phyloP scores from a whole-genome alignment of 1,139 yeast species.

The Lodderomyces theae region DNA sequence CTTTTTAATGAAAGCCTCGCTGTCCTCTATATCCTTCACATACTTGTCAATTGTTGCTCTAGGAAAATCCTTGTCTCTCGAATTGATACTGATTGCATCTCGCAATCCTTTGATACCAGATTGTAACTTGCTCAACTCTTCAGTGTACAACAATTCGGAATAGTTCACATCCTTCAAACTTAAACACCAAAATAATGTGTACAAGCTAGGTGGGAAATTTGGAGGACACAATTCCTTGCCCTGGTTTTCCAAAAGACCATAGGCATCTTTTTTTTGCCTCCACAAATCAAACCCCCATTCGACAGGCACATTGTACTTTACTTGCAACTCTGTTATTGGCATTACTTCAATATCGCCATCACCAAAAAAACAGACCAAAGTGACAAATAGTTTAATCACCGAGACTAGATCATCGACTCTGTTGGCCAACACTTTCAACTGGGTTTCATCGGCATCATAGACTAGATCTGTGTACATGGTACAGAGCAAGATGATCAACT shows the following conservation, averaged over 20 bases:
- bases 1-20: constrained; percentile 22
- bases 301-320: constrained; percentile 51
- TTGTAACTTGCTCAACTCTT: constrained; percentile 41
- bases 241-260: constrained; percentile 11
- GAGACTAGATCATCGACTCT: constrained; percentile 70
- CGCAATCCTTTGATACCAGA: constrained; percentile 31
- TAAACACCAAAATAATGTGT: constrained; percentile 69
- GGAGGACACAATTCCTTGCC: constrained; percentile 3
- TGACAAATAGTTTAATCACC: constrained; percentile 62
- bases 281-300: constrained; percentile 79
- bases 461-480: constrained; percentile 46
- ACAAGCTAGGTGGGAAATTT: constrained; percentile 36
- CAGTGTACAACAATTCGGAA: constrained; percentile 49
- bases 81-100: constrained; percentile 28
- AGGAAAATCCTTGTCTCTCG: constrained; percentile 30
- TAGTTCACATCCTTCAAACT: constrained; percentile 72
- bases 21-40: constrained; percentile 27
- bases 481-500: constrained; percentile 62
- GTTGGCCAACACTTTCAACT: constrained; percentile 70
- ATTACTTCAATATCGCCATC: constrained; percentile 32
- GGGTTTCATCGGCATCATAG: constrained; percentile 42
- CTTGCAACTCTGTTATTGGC: constrained; percentile 45
- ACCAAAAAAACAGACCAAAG: constrained; percentile 55
- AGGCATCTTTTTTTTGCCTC: constrained; percentile 42
- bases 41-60: constrained; percentile 24